Evolutionary conservation across 2,329 filamentous ascomycete species (phyloP).

Genomic region (Aspergillus sp.): DNA sequence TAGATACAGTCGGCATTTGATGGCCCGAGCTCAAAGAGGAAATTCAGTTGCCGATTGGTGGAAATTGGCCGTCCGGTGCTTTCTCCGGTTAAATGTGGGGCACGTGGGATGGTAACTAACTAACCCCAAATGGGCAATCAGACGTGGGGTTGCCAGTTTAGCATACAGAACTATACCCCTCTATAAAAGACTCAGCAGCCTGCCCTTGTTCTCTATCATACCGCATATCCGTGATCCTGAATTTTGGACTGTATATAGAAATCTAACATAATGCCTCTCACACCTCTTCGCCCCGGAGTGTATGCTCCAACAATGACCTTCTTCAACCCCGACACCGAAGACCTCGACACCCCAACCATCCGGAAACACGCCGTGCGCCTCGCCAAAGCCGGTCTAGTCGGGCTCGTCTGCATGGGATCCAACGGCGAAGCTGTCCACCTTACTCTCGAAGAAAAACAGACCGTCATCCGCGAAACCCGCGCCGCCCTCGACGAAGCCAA

Average conservation of each 20-base stretch:
- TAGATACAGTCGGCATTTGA: constrained; percentile 11
- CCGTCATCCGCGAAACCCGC: constrained; percentile 73
- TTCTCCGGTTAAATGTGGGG: constrained; percentile 1
- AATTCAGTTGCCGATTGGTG: constrained; percentile 13
- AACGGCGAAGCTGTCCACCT: constrained; percentile 89
- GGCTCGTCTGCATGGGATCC: constrained; percentile 83
- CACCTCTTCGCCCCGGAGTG: constrained; percentile 75
- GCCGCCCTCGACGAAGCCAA: constrained; percentile 80
- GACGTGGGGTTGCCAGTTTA: constrained; percentile 1
- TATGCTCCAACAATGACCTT: constrained; percentile 91
- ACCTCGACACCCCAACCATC: constrained; percentile 76
- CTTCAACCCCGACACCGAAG: constrained; percentile 79
- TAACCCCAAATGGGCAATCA: background rate
- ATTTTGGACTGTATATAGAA: background rate
- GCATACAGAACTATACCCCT: background rate
- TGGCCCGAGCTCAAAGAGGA: background rate
- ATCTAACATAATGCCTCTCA: constrained; percentile 36
- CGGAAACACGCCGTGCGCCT: constrained; percentile 79
- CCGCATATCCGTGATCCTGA: background rate
- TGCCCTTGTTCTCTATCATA: background rate
- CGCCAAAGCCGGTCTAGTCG: constrained; percentile 73
- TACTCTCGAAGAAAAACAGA: constrained; percentile 71
- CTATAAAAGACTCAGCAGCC: background rate
- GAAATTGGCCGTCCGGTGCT: constrained; percentile 10
- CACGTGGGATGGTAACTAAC: constrained; percentile 1